Conservation (phyloP, 179 eudicot species). For the Heliamphora pulchella region DNA sequence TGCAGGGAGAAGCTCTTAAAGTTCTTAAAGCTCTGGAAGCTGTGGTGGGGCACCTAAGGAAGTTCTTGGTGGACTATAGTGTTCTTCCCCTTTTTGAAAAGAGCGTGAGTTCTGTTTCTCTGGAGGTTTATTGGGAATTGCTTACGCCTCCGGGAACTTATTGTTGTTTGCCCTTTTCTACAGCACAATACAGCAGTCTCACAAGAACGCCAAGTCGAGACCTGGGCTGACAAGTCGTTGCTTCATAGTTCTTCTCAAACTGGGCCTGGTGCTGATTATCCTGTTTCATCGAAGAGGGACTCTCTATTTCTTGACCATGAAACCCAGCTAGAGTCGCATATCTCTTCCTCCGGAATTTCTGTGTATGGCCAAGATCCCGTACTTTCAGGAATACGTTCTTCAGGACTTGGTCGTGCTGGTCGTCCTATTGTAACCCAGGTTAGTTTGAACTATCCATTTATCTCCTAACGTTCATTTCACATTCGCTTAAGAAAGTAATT, state of each 20-base stretch:
- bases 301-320: slow-evolving; percentile 38
- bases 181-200: slow-evolving; percentile 47
- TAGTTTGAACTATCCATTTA: background rate
- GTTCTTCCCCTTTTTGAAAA: slow-evolving; percentile 76
- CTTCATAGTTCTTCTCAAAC: slow-evolving; percentile 30
- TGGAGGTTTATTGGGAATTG: background rate
- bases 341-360: slow-evolving; percentile 41
- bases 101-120: slow-evolving; percentile 38
- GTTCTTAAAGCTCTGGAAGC: slow-evolving; percentile 71
- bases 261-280: slow-evolving; percentile 40
- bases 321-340: slow-evolving; percentile 37
- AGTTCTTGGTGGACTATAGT: slow-evolving; percentile 79
- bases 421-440: slow-evolving; percentile 85
- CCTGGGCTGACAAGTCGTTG: slow-evolving; percentile 53
- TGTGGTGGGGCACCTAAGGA: slow-evolving; percentile 78
- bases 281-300: slow-evolving; percentile 45
- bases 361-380: slow-evolving; percentile 53
- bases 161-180: slow-evolving; percentile 11
- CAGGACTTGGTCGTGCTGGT: slow-evolving; percentile 43
- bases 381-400: slow-evolving; percentile 45
- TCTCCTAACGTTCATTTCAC: no score
- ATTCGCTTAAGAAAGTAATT: no score
- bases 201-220: slow-evolving; percentile 52
- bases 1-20: slow-evolving; percentile 73
- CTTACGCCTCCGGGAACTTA: background rate